Base-by-base conservation (phyloP, 2,329 filamentous ascomycete genomes). In the Pyricularia grisea region DNA sequence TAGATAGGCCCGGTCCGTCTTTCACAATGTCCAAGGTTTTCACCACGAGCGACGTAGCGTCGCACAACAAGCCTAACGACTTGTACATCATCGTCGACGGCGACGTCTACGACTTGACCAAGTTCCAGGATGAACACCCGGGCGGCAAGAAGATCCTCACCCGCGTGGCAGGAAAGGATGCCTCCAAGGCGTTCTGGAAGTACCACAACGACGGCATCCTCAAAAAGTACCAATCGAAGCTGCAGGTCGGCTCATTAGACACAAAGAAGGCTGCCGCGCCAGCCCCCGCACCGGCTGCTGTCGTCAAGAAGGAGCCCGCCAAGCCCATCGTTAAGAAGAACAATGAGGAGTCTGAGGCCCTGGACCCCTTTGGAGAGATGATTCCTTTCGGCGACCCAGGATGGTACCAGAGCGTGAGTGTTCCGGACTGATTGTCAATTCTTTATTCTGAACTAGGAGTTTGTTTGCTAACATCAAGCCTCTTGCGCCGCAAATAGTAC, bases 51-150 rank as follows among this genome's bases (percentile, higher is more conserved):
- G 94, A 97, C 78, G 94, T 99, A 72, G 90, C 94, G 77, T 88
- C 91, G 81, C 94, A 98, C 81, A 97, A 93, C 85, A 97, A 94
- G 82, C 80, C 90, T 65, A 88, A 93, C 76, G 90, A 90, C 77
- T 85, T 97, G 71, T 98, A 90, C 88, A 92, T 98, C 76, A 88
- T 96, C 73, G 89, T 98, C 73, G 94, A 98, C 74, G 91, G 94
- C 75, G 94, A 98, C 80, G 94, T 98, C 73, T 98, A 97, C 80
- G 94, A 99, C 77, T 79, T 98, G 75, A 97, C 93, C 74, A 93
- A 89, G 76, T 94, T 94, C 79, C 90, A 92, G 78, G 90, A 94
- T 71, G 91, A 94, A 73, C 92, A 94, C 79, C 92, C 92, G 78
- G 93, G 86, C 70, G 86, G 86, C 77, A 88, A 88, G 80, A 88